phyloP scores from a whole-genome alignment of 768 basidiomycete genomes.

The Termitomyces sp. region DNA sequence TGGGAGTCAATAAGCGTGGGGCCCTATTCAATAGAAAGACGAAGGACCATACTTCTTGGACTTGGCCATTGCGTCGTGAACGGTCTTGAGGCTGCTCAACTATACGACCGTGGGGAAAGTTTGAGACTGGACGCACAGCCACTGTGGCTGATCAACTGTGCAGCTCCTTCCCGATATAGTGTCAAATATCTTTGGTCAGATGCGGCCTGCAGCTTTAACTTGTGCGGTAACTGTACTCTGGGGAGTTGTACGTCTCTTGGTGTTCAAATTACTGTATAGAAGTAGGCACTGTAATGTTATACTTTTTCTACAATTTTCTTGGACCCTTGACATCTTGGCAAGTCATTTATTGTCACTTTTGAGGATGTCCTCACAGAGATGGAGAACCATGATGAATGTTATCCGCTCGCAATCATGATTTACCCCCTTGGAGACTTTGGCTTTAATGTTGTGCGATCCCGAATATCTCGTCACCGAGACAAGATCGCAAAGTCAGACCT shows the following conservation, averaged over 20 bases:
- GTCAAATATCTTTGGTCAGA: too few species aligned
- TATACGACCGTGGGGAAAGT: constrained; percentile 12
- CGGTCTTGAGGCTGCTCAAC: constrained; percentile 23
- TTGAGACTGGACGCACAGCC: constrained; percentile 28
- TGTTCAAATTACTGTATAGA: background rate
- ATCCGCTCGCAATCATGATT: constrained; percentile 7
- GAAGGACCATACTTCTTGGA: constrained; percentile 81
- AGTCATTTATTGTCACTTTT: constrained; percentile 13
- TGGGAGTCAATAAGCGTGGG: constrained; percentile 21
- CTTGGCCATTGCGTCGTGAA: constrained; percentile 75
- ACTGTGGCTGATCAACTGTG: constrained; percentile 41
- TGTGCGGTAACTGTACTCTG: background rate
- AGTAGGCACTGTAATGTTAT: background rate
- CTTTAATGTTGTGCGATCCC: background rate
- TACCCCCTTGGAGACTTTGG: background rate
- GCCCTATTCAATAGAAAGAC: background rate
- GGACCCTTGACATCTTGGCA: constrained; percentile 3
- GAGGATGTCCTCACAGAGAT: constrained; percentile 8
- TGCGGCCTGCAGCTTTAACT: too few species aligned
- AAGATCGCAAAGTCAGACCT: constrained; percentile 18
- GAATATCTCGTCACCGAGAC: constrained; percentile 15
- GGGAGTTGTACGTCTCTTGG: background rate
- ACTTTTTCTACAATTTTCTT: background rate
- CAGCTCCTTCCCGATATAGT: constrained; percentile 21
- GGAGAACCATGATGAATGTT: constrained; percentile 1